Evolutionary conservation across 2,329 filamentous ascomycete genomes (phyloP).

Genomic region (Diaporthe helianthi): DNA sequence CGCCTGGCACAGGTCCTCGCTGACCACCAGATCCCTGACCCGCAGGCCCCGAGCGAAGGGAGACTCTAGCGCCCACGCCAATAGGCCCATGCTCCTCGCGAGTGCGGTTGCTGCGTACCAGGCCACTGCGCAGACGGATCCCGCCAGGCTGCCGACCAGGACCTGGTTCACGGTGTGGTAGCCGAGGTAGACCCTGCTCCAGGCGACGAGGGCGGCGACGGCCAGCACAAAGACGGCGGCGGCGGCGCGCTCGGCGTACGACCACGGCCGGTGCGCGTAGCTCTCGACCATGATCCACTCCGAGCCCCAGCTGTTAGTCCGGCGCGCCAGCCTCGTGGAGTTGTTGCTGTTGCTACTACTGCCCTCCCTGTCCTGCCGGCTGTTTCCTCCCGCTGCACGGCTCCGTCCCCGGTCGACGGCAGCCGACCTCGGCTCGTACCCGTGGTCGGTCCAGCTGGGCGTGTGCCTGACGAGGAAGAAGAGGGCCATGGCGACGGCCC

Average conservation of each 20-base stretch:
- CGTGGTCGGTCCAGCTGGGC: constrained; percentile 51
- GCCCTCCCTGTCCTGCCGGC: not conserved
- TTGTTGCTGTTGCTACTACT: not conserved
- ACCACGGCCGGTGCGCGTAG: constrained; percentile 61
- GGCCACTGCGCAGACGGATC: constrained; percentile 70
- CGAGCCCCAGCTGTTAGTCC: constrained; percentile 10
- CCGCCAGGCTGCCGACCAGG: constrained; percentile 76
- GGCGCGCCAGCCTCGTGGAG: not conserved
- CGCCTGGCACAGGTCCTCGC: constrained; percentile 87
- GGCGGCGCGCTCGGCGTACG: constrained; percentile 64
- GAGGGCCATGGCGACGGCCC: constrained; percentile 81
- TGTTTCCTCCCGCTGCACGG: not conserved
- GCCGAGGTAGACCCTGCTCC: constrained; percentile 86
- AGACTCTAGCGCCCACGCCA: constrained; percentile 75
- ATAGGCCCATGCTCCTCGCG: constrained; percentile 70
- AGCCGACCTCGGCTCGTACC: constrained; percentile 6
- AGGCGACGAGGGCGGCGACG: constrained; percentile 74
- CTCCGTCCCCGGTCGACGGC: not conserved
- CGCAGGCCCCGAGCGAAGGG: constrained; percentile 71
- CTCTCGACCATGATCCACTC: constrained; percentile 39
- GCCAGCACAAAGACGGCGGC: constrained; percentile 62
- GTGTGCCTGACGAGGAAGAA: constrained; percentile 85
- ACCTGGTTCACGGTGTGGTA: constrained; percentile 94
- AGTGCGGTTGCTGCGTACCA: constrained; percentile 82
- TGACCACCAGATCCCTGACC: constrained; percentile 82